Evolutionary conservation across 139 green algal genomes (phyloP).

Genomic region (Chlorella sp.): DNA sequence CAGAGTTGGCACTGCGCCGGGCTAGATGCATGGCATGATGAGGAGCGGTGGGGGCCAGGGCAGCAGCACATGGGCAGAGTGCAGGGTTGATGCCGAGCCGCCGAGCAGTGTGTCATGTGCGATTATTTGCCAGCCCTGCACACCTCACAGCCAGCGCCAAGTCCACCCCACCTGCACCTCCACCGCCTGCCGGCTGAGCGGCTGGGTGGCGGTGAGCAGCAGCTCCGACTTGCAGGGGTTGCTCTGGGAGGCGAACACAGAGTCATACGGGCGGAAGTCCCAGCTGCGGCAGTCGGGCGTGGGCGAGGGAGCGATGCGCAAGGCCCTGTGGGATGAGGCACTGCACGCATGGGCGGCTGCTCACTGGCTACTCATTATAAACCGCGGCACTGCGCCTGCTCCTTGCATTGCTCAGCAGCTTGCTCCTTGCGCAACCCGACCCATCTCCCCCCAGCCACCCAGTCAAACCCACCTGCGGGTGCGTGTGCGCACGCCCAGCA

Average conservation of each 20-base stretch:
- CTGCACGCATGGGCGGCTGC: too few relatives aligned
- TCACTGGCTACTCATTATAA: too few relatives aligned
- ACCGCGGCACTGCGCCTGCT: too few relatives aligned
- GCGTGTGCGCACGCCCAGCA: slow-evolving; percentile 30
- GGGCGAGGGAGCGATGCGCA: too few relatives aligned
- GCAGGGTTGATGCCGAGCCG: neutral
- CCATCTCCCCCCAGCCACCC: neutral
- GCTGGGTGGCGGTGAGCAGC: slow-evolving; percentile 25
- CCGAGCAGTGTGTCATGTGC: neutral
- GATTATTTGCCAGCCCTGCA: neutral
- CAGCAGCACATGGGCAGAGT: neutral
- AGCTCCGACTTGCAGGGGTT: slow-evolving; percentile 24
- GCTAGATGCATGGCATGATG: too few relatives aligned
- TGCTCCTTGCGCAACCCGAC: neutral
- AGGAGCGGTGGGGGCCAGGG: neutral
- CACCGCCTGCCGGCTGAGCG: neutral
- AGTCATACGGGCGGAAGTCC: slow-evolving; percentile 34
- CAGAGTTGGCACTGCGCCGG: too few relatives aligned
- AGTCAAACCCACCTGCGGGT: neutral
- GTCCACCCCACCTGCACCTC: slow-evolving; percentile 1
- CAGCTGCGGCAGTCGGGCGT: slow-evolving; percentile 11
- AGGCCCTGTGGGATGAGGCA: too few relatives aligned
- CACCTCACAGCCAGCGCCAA: neutral
- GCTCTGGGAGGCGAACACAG: slow-evolving; percentile 10
- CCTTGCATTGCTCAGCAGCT: too few relatives aligned